Percentiles rank a stretch among this genome's conserved stretches.
phyloP scores from a whole-genome alignment of 768 basidiomycete species.

The Phanerodontia chrysosporium region DNA sequence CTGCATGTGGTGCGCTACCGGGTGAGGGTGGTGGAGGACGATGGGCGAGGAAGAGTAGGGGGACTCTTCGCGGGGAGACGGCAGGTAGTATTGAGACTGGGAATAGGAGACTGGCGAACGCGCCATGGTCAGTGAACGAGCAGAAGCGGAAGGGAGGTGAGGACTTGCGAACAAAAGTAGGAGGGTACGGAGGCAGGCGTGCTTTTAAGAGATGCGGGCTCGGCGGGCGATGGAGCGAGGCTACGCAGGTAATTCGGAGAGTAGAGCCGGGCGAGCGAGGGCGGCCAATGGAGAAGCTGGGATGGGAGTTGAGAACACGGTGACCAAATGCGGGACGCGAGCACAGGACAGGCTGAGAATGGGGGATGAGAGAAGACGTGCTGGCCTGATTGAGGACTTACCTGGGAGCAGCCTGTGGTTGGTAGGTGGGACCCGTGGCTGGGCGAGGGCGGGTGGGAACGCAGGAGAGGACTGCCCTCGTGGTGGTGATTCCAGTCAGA shows the following conservation, averaged over 20 bases:
- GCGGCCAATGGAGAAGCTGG: slow-evolving; percentile 2
- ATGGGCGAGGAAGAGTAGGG: slow-evolving; percentile 19
- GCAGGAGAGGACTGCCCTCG: neutral
- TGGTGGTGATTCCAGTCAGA: neutral
- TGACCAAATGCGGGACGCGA: slow-evolving; percentile 16
- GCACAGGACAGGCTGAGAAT: slow-evolving; percentile 8
- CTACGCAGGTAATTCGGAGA: neutral
- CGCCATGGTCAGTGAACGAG: slow-evolving; percentile 11
- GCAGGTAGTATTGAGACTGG: slow-evolving; percentile 16
- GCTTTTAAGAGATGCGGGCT: slow-evolving; percentile 8
- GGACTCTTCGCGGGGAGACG: slow-evolving; percentile 14
- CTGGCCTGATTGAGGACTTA: slow-evolving; percentile 1
- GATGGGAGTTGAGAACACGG: slow-evolving; percentile 13
- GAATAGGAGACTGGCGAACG: slow-evolving; percentile 15
- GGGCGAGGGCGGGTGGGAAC: neutral
- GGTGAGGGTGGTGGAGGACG: slow-evolving; percentile 16
- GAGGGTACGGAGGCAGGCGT: neutral
- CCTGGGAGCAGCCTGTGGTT: neutral
- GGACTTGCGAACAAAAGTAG: slow-evolving; percentile 15
- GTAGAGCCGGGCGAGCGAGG: neutral
- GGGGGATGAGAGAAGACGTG: slow-evolving; percentile 11
- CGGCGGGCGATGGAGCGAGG: slow-evolving; percentile 4
- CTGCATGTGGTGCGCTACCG: slow-evolving; percentile 16
- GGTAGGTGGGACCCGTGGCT: slow-evolving; percentile 3
- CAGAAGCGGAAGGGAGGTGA: slow-evolving; percentile 1